phyloP scores from a whole-genome alignment of 2,329 filamentous ascomycete species.

The Ascosphaera apis region DNA sequence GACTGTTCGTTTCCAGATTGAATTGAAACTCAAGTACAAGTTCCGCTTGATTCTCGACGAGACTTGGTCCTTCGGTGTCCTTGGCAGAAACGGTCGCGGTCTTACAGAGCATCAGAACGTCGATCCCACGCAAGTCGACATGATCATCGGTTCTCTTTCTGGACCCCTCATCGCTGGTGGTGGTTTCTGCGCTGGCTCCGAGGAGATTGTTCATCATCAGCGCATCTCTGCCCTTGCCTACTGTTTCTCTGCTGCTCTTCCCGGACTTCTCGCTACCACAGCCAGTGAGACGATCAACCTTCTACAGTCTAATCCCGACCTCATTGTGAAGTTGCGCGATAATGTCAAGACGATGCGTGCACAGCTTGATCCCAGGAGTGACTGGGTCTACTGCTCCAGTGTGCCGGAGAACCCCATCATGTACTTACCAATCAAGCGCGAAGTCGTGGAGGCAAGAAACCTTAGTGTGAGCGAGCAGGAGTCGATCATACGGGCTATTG shows the following conservation, averaged over 20 bases:
- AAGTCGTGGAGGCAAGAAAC: constrained; percentile 49
- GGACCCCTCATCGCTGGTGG: constrained; percentile 80
- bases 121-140: constrained; percentile 77
- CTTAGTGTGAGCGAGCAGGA: constrained; percentile 59
- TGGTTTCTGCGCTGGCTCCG: constrained; percentile 80
- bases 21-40: constrained; percentile 89
- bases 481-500: constrained; percentile 61
- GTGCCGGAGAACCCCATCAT: constrained; percentile 67
- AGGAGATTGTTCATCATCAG: constrained; percentile 88
- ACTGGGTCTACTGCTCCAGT: constrained; percentile 74
- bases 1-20: constrained; percentile 31
- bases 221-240: constrained; percentile 81
- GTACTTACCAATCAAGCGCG: constrained; percentile 60
- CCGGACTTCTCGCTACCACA: constrained; percentile 84
- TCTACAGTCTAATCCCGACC: constrained; percentile 67
- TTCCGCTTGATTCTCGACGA: constrained; percentile 95
- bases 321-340: constrained; percentile 56
- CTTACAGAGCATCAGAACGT: constrained; percentile 94
- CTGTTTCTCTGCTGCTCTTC: constrained; percentile 85
- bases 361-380: constrained; percentile 77
- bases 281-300: constrained; percentile 75
- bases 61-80: constrained; percentile 88
- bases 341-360: constrained; percentile 67
- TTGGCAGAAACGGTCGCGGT: constrained; percentile 75
- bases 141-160: constrained; percentile 84